phyloP scores from a whole-genome alignment of 2,329 filamentous ascomycete genomes.

The Bretziella fagacearum region DNA sequence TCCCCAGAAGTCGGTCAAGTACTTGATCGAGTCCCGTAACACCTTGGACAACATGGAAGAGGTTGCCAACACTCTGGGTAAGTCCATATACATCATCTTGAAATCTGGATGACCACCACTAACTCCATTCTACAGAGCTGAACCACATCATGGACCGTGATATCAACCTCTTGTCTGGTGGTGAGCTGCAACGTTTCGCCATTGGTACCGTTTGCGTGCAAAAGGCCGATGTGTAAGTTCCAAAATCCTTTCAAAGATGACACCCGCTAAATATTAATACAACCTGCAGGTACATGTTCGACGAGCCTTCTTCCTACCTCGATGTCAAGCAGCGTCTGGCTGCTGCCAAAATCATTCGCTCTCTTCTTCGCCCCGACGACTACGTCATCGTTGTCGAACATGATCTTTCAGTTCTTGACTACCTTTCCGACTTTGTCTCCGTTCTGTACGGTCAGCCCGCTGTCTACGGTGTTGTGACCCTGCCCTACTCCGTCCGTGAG shows the following conservation, averaged over 20 bases:
- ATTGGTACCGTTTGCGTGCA: conserved; percentile 93
- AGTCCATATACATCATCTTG: neutral
- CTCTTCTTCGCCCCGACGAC: conserved; percentile 70
- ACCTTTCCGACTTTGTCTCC: conserved; percentile 96
- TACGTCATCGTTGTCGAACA: conserved; percentile 99
- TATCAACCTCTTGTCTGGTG: conserved; percentile 78
- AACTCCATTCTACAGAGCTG: conserved; percentile 36
- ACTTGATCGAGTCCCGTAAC: conserved; percentile 57
- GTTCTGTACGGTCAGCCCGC: conserved; percentile 92
- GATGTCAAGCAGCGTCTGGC: conserved; percentile 98
- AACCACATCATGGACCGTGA: conserved; percentile 85
- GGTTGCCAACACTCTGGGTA: conserved; percentile 55
- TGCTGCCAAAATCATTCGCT: conserved; percentile 82
- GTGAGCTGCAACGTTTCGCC: conserved; percentile 94
- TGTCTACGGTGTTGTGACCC: conserved; percentile 92
- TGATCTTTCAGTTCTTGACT: conserved; percentile 95
- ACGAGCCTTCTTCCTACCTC: conserved; percentile 95
- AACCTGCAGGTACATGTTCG: conserved; percentile 74
- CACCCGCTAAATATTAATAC: conserved; percentile 8
- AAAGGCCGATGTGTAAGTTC: conserved; percentile 62
- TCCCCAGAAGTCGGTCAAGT: conserved; percentile 60
- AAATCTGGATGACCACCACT: conserved; percentile 17
- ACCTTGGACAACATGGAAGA: conserved; percentile 67
- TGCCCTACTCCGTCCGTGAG: conserved; percentile 90
- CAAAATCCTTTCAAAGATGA: conserved; percentile 15